These are phyloP conservation scores for Teratosphaeria epicoccoides DNA, from an alignment of 2,329 filamentous ascomycete species.

Conservation along the genomic window DNA sequence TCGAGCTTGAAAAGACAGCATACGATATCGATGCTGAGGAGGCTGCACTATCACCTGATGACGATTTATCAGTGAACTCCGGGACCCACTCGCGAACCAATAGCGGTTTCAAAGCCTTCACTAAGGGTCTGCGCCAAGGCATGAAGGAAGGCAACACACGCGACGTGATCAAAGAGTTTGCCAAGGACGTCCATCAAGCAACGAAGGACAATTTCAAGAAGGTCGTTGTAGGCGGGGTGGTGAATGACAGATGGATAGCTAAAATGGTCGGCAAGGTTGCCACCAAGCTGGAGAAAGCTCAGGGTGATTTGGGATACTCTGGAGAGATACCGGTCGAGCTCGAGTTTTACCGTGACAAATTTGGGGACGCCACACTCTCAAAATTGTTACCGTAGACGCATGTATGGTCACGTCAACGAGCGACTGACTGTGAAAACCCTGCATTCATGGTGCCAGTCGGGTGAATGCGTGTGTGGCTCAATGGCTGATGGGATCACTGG, in stretches of 20 bases:
- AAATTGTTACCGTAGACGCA: conserved; percentile 18
- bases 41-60: not conserved
- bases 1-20: conserved; percentile 41
- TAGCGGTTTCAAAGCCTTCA: conserved; percentile 19
- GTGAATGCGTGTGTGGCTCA: too few relatives aligned
- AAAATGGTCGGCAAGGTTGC: conserved; percentile 43
- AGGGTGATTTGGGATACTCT: conserved; percentile 43
- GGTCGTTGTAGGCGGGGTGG: conserved; percentile 34
- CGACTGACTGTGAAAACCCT: too few relatives aligned
- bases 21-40: conserved; percentile 21
- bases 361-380: conserved; percentile 6
- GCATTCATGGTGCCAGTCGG: too few relatives aligned
- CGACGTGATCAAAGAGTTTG: conserved; percentile 19
- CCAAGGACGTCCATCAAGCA: conserved; percentile 20
- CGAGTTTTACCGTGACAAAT: conserved; percentile 25
- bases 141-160: conserved; percentile 17
- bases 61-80: conserved; percentile 1
- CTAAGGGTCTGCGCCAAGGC: conserved; percentile 19
- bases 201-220: conserved; percentile 40
- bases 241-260: conserved; percentile 47
- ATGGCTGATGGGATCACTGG: too few relatives aligned
- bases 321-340: conserved; percentile 37
- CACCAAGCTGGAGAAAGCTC: conserved; percentile 37
- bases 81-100: conserved; percentile 1
- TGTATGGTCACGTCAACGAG: not conserved